These are phyloP conservation scores for Cystofilobasidium capitatum DNA, from an alignment of 768 basidiomycete genomes.

Conservation along the genomic window DNA sequence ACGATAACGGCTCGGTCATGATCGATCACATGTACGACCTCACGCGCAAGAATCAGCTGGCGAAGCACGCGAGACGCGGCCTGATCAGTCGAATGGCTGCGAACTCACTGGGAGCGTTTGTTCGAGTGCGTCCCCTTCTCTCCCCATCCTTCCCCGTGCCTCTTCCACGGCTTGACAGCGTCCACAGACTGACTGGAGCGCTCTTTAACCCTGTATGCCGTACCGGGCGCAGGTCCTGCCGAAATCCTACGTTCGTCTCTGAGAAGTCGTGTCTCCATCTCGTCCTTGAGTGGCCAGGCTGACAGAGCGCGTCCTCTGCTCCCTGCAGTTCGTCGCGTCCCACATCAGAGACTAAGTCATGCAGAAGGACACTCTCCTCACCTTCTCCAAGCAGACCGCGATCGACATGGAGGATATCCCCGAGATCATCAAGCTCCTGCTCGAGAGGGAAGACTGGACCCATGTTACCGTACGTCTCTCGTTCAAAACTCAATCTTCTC, in stretches of 20 bases:
- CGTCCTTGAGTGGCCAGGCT: no score
- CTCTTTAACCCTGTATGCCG: no score
- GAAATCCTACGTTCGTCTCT: no score
- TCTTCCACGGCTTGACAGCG: no score
- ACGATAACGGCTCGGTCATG: conserved; percentile 1
- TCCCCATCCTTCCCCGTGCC: no score
- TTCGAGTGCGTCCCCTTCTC: background rate
- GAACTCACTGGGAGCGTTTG: background rate
- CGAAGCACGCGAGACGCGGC: background rate
- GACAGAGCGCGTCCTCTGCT: background rate
- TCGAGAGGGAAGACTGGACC: no score
- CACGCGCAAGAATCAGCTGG: background rate
- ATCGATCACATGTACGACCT: background rate
- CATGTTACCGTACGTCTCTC: no score
- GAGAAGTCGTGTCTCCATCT: background rate
- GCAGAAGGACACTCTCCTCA: background rate
- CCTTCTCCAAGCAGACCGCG: background rate
- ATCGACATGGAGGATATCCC: background rate
- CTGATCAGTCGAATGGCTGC: background rate
- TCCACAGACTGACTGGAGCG: no score
- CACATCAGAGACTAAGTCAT: background rate
- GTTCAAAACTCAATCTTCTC: no score
- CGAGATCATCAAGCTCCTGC: background rate
- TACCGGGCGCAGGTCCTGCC: no score
- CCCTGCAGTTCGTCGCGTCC: background rate